Conservation (phyloP, 2,329 filamentous ascomycete genomes). For the Tolypocladium endophyticum region DNA sequence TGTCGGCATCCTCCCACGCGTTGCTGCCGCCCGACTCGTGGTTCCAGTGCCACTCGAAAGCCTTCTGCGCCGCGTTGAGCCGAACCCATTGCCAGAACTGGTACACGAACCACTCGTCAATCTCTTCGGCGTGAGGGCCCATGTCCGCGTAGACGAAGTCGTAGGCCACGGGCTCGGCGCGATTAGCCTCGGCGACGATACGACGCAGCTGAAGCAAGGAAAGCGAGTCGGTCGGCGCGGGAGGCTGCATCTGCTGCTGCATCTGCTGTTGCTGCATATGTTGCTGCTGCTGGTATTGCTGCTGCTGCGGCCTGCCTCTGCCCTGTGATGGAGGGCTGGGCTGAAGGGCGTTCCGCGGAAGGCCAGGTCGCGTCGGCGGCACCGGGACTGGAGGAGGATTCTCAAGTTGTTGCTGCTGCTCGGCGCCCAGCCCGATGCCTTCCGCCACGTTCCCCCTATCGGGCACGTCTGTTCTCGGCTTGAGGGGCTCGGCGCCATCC, state of each 20-base stretch:
- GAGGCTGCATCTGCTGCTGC: constrained; percentile 11
- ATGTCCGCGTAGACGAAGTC: constrained; percentile 74
- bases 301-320: constrained; percentile 3
- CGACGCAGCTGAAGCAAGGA: constrained; percentile 64
- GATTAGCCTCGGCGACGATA: constrained; percentile 64
- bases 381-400: constrained; percentile 16
- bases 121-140: constrained; percentile 69
- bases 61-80: constrained; percentile 61
- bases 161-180: constrained; percentile 61
- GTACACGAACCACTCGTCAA: constrained; percentile 97
- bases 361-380: constrained; percentile 8
- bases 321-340: constrained; percentile 1
- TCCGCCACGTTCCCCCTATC: constrained; percentile 27
- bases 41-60: constrained; percentile 70
- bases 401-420: constrained; percentile 18
- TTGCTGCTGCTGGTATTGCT: constrained; percentile 5
- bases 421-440: constrained; percentile 23
- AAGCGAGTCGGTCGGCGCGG: constrained; percentile 52
- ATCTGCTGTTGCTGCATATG: constrained; percentile 9
- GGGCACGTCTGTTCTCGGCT: constrained; percentile 25
- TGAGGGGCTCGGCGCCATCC: constrained; percentile 16
- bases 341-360: constrained; percentile 14
- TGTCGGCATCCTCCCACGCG: constrained; percentile 57
- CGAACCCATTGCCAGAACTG: constrained; percentile 76
- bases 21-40: constrained; percentile 26